Percentiles rank a stretch among this genome's conserved stretches.
Evolutionary conservation across 176 grass and related monocot genomes (phyloP).

Genomic region (Hordeum vulgare): MorexV3_pseudomolecules_assembly NC_058519.1:31769205-31769704

Average conservation of each 20-base stretch:
- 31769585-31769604: neutral
- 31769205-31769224: neutral
- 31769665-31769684: conserved; percentile 20
- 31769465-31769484: conserved; percentile 27
- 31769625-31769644: neutral
- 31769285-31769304: neutral
- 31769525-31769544: conserved; percentile 14
- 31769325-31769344: neutral
- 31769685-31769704: conserved; percentile 33
- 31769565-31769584: conserved; percentile 38
- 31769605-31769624: neutral
- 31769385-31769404: neutral
- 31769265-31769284: neutral
- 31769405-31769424: neutral
- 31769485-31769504: conserved; percentile 40
- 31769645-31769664: neutral
- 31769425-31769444: conserved; percentile 50
- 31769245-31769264: neutral
- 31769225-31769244: neutral
- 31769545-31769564: conserved; percentile 38
- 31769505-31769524: conserved; percentile 20
- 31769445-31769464: neutral
- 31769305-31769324: neutral
- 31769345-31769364: neutral
- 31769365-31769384: neutral